Percentiles rank a stretch among this genome's conserved stretches.
phyloP scores from a whole-genome alignment of 2,329 filamentous ascomycete genomes.

The Tothia fuscella region DNA sequence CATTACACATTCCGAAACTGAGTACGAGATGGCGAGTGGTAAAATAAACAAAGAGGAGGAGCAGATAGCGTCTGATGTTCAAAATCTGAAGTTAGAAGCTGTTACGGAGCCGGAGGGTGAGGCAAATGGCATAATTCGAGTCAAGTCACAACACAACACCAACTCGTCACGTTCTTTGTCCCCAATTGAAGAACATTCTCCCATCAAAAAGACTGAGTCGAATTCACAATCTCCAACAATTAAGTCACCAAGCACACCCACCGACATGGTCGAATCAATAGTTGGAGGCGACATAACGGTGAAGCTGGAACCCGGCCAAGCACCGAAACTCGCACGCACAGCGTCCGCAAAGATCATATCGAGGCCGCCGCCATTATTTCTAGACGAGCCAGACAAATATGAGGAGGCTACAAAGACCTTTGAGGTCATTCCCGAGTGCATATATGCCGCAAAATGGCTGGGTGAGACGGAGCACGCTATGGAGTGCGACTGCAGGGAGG shows the following conservation, averaged over 20 bases:
- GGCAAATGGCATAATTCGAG: too few species aligned
- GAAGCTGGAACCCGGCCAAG: constrained; percentile 52
- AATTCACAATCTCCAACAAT: constrained; percentile 23
- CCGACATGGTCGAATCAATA: constrained; percentile 37
- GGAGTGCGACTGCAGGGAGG: constrained; percentile 89
- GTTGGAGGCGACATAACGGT: constrained; percentile 50
- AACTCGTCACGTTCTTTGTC: too few species aligned
- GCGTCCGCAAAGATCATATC: constrained; percentile 56
- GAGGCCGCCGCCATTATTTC: constrained; percentile 55
- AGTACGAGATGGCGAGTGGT: not conserved
- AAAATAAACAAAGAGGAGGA: constrained; percentile 6
- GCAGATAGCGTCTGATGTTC: constrained; percentile 30
- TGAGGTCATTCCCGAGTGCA: constrained; percentile 69
- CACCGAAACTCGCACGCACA: constrained; percentile 62
- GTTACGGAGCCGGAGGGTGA: too few species aligned
- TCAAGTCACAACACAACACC: too few species aligned
- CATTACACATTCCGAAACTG: too few species aligned
- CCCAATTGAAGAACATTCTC: too few species aligned
- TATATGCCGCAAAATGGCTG: constrained; percentile 83
- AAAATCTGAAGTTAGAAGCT: constrained; percentile 35
- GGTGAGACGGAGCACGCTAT: constrained; percentile 85
- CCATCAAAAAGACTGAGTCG: constrained; percentile 19
- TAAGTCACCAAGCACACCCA: constrained; percentile 26
- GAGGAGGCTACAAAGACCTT: constrained; percentile 65
- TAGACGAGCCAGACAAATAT: constrained; percentile 67